phyloP scores from a whole-genome alignment of 164 flowering plant species.

The Vitis rotundifolia region DNA sequence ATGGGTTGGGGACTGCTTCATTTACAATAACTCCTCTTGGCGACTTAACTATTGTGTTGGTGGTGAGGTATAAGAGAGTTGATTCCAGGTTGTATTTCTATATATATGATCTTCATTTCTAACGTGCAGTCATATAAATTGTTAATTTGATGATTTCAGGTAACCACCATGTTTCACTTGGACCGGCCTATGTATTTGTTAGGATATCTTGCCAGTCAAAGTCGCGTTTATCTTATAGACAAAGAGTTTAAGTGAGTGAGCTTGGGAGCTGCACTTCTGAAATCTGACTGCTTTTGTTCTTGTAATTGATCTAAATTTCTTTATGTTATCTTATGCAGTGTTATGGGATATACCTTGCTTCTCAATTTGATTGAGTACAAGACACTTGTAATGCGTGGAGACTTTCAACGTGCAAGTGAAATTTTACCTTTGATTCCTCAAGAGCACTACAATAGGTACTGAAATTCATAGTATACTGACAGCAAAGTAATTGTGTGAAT shows the following conservation, averaged over 20 bases:
- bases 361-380: conserved; percentile 95
- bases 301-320: background rate
- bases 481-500: background rate
- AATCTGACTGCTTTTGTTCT: no score
- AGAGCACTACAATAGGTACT: conserved; percentile 92
- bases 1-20: conserved; percentile 98
- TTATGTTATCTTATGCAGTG: conserved; percentile 51
- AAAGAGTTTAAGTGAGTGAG: conserved; percentile 87
- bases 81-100: background rate
- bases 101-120: background rate
- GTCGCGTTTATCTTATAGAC: conserved; percentile 94
- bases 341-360: conserved; percentile 89
- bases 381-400: conserved; percentile 99
- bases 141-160: conserved; percentile 40
- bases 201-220: conserved; percentile 96
- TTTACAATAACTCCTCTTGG: conserved; percentile 92
- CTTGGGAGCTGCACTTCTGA: no score
- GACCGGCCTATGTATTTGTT: conserved; percentile 98
- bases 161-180: conserved; percentile 97
- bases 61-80: conserved; percentile 77
- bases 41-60: conserved; percentile 98
- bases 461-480: no score
- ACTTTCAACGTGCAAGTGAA: conserved; percentile 79
- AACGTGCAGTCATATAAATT: no score
- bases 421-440: conserved; percentile 84